These are phyloP conservation scores for Fusarium musae DNA, from an alignment of 2,329 filamentous ascomycete genomes.

Conservation along the genomic window DNA sequence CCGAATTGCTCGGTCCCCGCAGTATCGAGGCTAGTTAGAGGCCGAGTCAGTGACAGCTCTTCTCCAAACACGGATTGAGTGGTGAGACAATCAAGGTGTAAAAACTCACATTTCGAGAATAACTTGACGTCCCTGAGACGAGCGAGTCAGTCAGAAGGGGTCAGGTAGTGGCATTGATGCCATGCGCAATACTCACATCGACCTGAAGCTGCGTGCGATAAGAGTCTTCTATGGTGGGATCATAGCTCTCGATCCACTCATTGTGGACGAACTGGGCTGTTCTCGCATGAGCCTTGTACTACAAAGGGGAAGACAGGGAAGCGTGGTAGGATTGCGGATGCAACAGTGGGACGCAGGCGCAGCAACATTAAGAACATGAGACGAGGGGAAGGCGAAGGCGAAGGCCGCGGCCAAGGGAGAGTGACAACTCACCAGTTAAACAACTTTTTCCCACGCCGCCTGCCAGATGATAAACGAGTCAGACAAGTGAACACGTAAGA, in stretches of 20 bases:
- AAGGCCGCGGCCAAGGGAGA: not conserved
- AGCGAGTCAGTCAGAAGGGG: conserved; percentile 46
- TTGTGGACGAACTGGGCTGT: conserved; percentile 92
- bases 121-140: conserved; percentile 80
- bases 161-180: conserved; percentile 13
- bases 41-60: conserved; percentile 36
- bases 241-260: conserved; percentile 91
- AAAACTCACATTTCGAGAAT: conserved; percentile 83
- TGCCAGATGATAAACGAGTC: conserved; percentile 52
- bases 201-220: conserved; percentile 81
- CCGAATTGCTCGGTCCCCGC: conserved; percentile 94
- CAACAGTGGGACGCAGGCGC: conserved; percentile 22
- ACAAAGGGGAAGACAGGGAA: conserved; percentile 29
- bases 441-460: conserved; percentile 94
- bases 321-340: conserved; percentile 20
- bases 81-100: not conserved
- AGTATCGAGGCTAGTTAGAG: conserved; percentile 80
- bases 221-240: conserved; percentile 82
- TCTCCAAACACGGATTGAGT: conserved; percentile 28
- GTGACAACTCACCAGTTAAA: conserved; percentile 75
- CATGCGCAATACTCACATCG: conserved; percentile 71
- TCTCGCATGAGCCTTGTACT: conserved; percentile 34
- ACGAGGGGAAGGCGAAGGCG: conserved; percentile 1
- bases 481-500: conserved; percentile 38
- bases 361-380: conserved; percentile 22